Percentiles rank a stretch among this genome's conserved stretches.
phyloP scores from a whole-genome alignment of 2,329 filamentous ascomycete species.

The Xylaria digitata region DNA sequence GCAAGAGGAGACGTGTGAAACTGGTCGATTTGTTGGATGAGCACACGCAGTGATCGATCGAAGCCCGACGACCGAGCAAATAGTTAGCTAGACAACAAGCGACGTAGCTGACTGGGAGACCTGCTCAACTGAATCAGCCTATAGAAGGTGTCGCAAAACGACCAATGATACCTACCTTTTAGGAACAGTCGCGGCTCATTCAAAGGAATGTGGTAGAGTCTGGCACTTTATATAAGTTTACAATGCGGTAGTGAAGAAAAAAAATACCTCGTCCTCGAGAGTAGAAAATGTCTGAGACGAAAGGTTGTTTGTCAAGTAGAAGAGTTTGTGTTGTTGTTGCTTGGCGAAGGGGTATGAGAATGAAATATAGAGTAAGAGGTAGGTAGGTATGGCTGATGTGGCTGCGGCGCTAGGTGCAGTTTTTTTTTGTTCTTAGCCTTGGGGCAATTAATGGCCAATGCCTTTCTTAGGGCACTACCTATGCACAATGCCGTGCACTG shows the following conservation, averaged over 20 bases:
- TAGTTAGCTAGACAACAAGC: not conserved
- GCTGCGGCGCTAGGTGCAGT: constrained; percentile 18
- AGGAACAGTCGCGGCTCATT: not conserved
- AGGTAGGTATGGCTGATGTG: constrained; percentile 25
- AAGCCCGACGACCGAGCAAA: constrained; percentile 9
- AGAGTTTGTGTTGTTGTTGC: constrained; percentile 15
- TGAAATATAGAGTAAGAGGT: constrained; percentile 7
- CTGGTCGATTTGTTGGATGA: not conserved
- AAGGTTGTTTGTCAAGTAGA: constrained; percentile 16
- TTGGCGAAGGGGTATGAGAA: constrained; percentile 20
- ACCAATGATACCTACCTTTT: constrained; percentile 4
- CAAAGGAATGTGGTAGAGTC: not conserved
- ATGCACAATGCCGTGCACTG: not conserved
- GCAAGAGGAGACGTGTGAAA: constrained; percentile 2
- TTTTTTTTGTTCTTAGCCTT: constrained; percentile 19
- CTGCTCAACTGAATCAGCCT: constrained; percentile 20
- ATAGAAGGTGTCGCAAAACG: not conserved
- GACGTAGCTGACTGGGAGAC: constrained; percentile 15
- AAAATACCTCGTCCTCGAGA: constrained; percentile 8
- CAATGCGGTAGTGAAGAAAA: not conserved
- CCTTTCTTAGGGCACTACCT: not conserved
- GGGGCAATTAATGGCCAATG: constrained; percentile 16
- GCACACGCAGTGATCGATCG: not conserved
- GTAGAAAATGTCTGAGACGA: constrained; percentile 8
- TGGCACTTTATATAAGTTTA: not conserved